Percentiles rank a stretch among this genome's conserved stretches.
These are phyloP conservation scores for Heliophila coronopifolia DNA, from an alignment of 441 rosid species.

Conservation along the genomic window DNA sequence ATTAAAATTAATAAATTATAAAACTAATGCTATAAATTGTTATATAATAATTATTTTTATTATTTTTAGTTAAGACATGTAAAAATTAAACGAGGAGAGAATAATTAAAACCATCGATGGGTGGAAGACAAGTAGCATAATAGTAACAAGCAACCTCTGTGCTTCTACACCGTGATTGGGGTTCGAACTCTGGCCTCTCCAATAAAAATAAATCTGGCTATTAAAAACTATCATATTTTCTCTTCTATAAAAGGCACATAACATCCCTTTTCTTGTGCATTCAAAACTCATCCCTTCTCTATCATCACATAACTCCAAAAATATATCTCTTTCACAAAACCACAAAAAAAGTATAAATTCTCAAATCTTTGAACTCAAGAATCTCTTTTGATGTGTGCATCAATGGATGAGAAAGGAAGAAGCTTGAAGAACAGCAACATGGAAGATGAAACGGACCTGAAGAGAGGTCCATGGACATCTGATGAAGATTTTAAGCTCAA, in stretches of 20 bases:
- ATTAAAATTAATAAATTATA: no score
- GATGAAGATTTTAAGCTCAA: conserved; percentile 63
- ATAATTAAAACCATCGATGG: no score
- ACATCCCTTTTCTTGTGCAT: conserved; percentile 27
- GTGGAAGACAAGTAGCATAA: no score
- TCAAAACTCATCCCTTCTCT: conserved; percentile 36
- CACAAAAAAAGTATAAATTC: conserved; percentile 9
- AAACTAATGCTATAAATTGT: no score
- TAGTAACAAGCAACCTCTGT: no score
- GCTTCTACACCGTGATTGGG: no score
- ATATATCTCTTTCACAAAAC: conserved; percentile 12
- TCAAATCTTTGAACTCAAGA: conserved; percentile 21
- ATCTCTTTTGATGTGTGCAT: conserved; percentile 32
- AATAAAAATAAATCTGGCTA: no score
- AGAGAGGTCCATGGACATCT: conserved; percentile 57
- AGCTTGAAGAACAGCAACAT: conserved; percentile 27
- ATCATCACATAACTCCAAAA: conserved; percentile 45
- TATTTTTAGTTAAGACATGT: no score
- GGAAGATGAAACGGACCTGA: conserved; percentile 54
- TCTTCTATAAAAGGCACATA: conserved; percentile 30
- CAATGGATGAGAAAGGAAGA: conserved; percentile 49
- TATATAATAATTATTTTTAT: no score
- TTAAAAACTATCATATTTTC: conserved; percentile 25
- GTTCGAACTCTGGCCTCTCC: no score
- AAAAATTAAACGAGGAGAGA: no score